Base-by-base conservation (phyloP, 768 basidiomycete genomes). In the Harrya chromipes region DNA sequence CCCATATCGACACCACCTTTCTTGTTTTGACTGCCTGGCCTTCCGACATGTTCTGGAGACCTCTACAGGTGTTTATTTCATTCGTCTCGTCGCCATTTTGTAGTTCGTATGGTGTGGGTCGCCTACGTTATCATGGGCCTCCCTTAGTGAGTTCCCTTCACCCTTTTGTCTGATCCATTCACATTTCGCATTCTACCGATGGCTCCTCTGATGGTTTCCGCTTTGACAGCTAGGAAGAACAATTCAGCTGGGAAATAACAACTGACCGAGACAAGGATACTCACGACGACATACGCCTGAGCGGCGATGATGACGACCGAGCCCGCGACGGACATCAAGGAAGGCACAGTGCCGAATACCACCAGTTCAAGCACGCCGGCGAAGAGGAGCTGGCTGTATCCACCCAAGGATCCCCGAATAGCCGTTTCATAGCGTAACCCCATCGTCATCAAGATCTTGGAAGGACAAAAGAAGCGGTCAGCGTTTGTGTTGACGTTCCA, bases 381-480 rank as follows among this genome's bases (percentile, higher is more conserved):
- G 59, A 84, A 90, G n/a, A 89, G 71, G 33, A 90, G 76, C 62
- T 80, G 77, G 5, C 73, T 69, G 58, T 85, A 90, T 4, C 85
- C 66, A 0, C 79, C 84, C 56, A 89, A 70, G 1, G 82, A 72
- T 0, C 82, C 84, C 36, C 85, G 68, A 0, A 81, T 79, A 0
- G 82, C 85, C 7, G 81, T 80, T 62, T 88, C 85, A 2, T 78
- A 75, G 47, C 82, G 82, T 11, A 87, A 65, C 0, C 84, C 86
- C 59, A 81, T 67, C 1, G 82, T 84, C 33, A 88, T 59, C 4
- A 85, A 66, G 1, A 79, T 71, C 74, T 84, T 19, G 20, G 14
- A 6, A 6, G 29, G 29, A 13, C 12, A 11, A 13, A 16, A 33
- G 8, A 16, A 33, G 33, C 16, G 14, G 16, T 33, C 14, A 33